Conservation (phyloP, 768 basidiomycete genomes). For the Trametes elegans region DNA sequence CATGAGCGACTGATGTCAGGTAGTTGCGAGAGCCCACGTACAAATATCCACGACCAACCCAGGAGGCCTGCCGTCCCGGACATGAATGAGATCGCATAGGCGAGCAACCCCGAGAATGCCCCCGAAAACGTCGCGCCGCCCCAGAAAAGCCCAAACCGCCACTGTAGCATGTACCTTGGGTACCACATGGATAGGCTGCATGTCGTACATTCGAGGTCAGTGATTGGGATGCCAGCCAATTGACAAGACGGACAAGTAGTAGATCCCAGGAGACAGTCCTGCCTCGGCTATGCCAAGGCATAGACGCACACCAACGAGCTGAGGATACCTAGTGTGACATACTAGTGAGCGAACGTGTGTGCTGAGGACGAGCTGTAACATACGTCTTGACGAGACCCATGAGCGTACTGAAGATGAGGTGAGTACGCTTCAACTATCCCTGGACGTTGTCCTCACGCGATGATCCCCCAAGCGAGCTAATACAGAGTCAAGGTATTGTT, state of each 20-base stretch:
- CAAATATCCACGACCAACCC: constrained; percentile 35
- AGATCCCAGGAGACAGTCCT: constrained; percentile 69
- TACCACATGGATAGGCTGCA: constrained; percentile 26
- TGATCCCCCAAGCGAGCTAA: constrained; percentile 61
- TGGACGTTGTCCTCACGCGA: constrained; percentile 41
- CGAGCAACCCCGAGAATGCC: constrained; percentile 30
- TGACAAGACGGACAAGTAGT: constrained; percentile 54
- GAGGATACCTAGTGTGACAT: constrained; percentile 46
- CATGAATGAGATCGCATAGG: constrained; percentile 36
- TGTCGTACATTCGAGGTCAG: background rate
- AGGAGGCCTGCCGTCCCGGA: constrained; percentile 24
- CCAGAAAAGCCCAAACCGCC: constrained; percentile 26
- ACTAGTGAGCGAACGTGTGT: background rate
- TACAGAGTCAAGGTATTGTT: background rate
- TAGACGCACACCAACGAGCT: constrained; percentile 56
- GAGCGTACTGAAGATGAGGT: constrained; percentile 39
- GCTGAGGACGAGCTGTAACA: background rate
- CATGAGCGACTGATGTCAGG: background rate
- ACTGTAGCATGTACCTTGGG: constrained; percentile 25
- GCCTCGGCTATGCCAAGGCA: constrained; percentile 66
- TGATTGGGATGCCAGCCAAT: background rate
- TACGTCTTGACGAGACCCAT: constrained; percentile 73
- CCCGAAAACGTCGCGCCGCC: constrained; percentile 24
- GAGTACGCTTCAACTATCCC: background rate
- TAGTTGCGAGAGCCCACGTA: background rate